Evolutionary conservation across 495 filamentous ascomycete species (phyloP), one percentile per base, ranked within the genome.

Genomic region (Neurospora hispaniola): DNA sequence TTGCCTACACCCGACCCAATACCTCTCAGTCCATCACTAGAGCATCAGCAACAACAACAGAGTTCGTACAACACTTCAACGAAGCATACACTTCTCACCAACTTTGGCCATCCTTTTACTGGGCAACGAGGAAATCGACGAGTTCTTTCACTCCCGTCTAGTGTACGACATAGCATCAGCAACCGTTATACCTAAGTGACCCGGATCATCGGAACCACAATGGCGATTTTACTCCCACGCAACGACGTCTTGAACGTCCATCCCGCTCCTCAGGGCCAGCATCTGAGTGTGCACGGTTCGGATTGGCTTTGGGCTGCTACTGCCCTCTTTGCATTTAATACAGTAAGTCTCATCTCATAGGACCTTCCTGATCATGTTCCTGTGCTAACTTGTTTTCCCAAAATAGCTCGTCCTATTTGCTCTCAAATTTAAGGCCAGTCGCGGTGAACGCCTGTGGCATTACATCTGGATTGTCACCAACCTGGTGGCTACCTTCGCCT

Each of bases 371-470:
- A 35, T 14, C 69, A 8, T 41, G 12, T 9, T 10, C 42, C 20
- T 39, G 48, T 54, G 66, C 70, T 71, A 3, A 41, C 74, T 40
- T 11, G n/a, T 35, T 9, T 27, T 23, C 23, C 23, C 1, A 31
- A 31, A 73, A 27, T 40, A 78, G 77, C 44, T 86, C n/a, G 73
- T 44, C 75, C 73, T 83, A 75, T 81, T 75, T 69, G 80, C 73
- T 59, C 77, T 81, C n/a, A 78, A 79, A 62, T 83, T 81, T 74
- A 70, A 77, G 2, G 83, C 85, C 70, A 78, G 79, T 16, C 72
- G 76, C 20, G 83, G 84, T 35, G 85, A 87, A 78, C 81, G 80
- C 74, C 81, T 88, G 77, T 88, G 87, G 80, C 86, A 88, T 78
- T 86, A 86, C 73, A 77, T 87, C 71, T 88, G 85, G 78, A 83